phyloP scores from a whole-genome alignment of 2,329 filamentous ascomycete species.

The Macroventuria anomochaeta region DNA sequence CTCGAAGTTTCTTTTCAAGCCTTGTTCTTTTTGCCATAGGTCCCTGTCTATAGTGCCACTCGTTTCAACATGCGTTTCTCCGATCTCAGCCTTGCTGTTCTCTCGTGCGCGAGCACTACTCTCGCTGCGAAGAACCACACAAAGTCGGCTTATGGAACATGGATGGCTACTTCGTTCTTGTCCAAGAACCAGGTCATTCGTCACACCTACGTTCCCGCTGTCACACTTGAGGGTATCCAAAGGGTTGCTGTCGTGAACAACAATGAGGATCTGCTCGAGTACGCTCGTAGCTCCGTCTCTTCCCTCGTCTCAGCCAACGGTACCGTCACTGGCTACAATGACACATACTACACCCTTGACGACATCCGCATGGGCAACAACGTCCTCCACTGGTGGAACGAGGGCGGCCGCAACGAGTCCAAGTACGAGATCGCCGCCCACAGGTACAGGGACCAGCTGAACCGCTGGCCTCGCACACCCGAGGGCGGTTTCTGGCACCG shows the following conservation, averaged over 20 bases:
- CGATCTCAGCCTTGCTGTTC: slow-evolving; percentile 31
- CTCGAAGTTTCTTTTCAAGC: slow-evolving; percentile 1
- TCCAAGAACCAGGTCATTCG: slow-evolving; percentile 48
- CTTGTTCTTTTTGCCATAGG: slow-evolving; percentile 7
- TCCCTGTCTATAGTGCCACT: slow-evolving; percentile 19
- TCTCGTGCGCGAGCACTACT: slow-evolving; percentile 27
- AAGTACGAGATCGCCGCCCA: slow-evolving; percentile 60
- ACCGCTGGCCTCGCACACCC: slow-evolving; percentile 58
- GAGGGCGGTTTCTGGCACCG: slow-evolving; percentile 64
- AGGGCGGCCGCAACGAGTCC: slow-evolving; percentile 48
- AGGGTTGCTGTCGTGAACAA: slow-evolving; percentile 54
- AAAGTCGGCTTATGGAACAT: slow-evolving; percentile 22
- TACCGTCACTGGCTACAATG: slow-evolving; percentile 56
- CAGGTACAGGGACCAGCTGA: slow-evolving; percentile 55
- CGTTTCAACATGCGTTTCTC: slow-evolving; percentile 35
- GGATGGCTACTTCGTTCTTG: slow-evolving; percentile 59
- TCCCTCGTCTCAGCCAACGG: slow-evolving; percentile 57
- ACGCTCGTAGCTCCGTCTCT: slow-evolving; percentile 57
- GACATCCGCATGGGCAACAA: slow-evolving; percentile 62
- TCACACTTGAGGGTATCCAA: slow-evolving; percentile 57
- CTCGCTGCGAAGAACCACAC: slow-evolving; percentile 31
- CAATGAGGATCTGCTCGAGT: slow-evolving; percentile 54
- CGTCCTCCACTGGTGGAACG: slow-evolving; percentile 58
- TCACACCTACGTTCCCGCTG: slow-evolving; percentile 55
- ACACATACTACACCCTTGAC: slow-evolving; percentile 55